phyloP scores from a whole-genome alignment of 129 eudicot genomes.

The Flaveria trinervia region DNA sequence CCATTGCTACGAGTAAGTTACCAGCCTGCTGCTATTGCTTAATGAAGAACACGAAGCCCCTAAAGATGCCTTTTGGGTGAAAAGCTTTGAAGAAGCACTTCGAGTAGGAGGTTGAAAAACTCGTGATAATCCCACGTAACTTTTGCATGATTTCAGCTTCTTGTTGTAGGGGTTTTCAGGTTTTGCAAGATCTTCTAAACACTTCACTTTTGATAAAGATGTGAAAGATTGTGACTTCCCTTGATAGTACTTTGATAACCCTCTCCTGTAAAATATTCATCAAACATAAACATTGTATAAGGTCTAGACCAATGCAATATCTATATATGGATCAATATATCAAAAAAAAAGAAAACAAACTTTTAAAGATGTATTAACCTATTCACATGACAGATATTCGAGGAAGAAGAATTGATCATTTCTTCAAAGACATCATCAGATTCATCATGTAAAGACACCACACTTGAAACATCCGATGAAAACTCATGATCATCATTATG shows the following conservation, averaged over 20 bases:
- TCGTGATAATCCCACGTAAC: conserved; percentile 44
- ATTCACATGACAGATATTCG: conserved; percentile 12
- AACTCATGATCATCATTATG: conserved; percentile 29
- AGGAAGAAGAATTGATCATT: conserved; percentile 20
- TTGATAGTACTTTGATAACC: conserved; percentile 61
- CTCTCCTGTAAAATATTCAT: conserved; percentile 47
- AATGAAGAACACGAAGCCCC: conserved; percentile 45
- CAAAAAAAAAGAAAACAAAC: no score
- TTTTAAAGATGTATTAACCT: background rate
- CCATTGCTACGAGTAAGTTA: conserved; percentile 47
- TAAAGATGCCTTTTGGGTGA: conserved; percentile 35
- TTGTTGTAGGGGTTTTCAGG: conserved; percentile 71
- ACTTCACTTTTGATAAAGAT: conserved; percentile 46
- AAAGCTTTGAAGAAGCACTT: conserved; percentile 52
- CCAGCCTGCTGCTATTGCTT: conserved; percentile 40
- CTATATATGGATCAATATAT: no score
- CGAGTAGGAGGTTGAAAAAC: conserved; percentile 31
- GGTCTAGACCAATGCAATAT: background rate
- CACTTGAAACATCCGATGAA: conserved; percentile 39
- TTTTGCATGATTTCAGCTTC: conserved; percentile 65
- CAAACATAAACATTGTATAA: conserved; percentile 26
- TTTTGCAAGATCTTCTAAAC: conserved; percentile 69
- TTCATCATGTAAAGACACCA: conserved; percentile 46
- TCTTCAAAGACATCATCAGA: conserved; percentile 32
- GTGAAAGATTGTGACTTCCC: conserved; percentile 80